phyloP scores from a whole-genome alignment of 1,139 yeast species.

The Saccharomyces hybrid region DNA sequence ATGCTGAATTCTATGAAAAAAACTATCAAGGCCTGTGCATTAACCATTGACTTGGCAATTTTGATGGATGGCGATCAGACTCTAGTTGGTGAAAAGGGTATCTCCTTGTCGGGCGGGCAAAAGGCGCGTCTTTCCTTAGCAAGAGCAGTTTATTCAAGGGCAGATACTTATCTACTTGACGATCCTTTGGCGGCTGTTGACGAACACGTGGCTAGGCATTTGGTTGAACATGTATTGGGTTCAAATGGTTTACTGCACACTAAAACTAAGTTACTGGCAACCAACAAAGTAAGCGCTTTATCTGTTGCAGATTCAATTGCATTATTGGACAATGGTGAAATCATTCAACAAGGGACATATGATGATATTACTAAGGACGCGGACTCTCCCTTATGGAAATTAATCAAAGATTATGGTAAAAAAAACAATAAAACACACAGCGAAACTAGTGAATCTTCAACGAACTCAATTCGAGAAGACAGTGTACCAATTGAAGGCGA shows the following conservation, averaged over 20 bases:
- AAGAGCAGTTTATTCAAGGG: slow-evolving; percentile 90
- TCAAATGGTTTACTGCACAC: slow-evolving; percentile 68
- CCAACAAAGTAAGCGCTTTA: slow-evolving; percentile 81
- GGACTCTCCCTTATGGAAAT: slow-evolving; percentile 48
- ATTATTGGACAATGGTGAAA: slow-evolving; percentile 66
- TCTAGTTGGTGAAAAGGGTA: slow-evolving; percentile 94
- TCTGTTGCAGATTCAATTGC: slow-evolving; percentile 68
- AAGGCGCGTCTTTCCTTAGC: slow-evolving; percentile 91
- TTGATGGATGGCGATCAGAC: slow-evolving; percentile 86
- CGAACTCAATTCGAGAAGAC: slow-evolving; percentile 19
- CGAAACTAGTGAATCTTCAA: slow-evolving; percentile 7
- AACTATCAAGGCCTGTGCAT: slow-evolving; percentile 84
- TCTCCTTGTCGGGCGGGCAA: slow-evolving; percentile 93
- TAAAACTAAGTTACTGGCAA: slow-evolving; percentile 76
- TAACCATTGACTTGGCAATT: slow-evolving; percentile 67
- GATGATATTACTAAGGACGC: slow-evolving; percentile 43
- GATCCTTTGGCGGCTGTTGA: slow-evolving; percentile 94
- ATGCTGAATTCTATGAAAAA: slow-evolving; percentile 68
- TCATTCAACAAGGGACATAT: slow-evolving; percentile 72
- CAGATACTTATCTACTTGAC: slow-evolving; percentile 83
- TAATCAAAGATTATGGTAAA: slow-evolving; percentile 72
- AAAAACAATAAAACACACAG: slow-evolving; percentile 30
- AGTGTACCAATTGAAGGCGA: slow-evolving; percentile 29
- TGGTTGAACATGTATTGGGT: slow-evolving; percentile 72
- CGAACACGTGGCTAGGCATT: slow-evolving; percentile 86